Conservation (phyloP, 148 eudicot genomes). For the Arbutus unedo region DNA sequence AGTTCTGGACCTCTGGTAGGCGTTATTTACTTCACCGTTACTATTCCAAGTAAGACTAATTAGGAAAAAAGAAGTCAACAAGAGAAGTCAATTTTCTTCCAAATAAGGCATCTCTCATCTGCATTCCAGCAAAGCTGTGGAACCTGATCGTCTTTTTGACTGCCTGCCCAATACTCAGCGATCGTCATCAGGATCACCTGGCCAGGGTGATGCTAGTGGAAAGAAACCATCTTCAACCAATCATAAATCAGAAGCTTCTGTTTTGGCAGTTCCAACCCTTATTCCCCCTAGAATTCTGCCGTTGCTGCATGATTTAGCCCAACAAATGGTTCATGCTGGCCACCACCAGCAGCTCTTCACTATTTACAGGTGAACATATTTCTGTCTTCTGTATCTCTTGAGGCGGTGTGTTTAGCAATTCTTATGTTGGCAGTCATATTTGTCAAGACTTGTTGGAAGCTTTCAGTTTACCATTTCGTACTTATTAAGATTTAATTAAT, state of each 20-base stretch:
- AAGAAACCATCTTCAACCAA: conserved; percentile 27
- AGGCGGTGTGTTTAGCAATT: background rate
- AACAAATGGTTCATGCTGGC: conserved; percentile 78
- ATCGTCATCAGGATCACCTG: conserved; percentile 54
- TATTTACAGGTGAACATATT: conserved; percentile 53
- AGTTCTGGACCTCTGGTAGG: background rate
- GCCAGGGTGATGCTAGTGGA: conserved; percentile 39
- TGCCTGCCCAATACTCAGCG: conserved; percentile 69
- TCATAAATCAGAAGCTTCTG: conserved; percentile 41
- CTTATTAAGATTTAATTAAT: background rate
- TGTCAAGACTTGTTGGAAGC: background rate
- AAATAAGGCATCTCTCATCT: conserved; percentile 21
- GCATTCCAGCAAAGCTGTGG: conserved; percentile 82
- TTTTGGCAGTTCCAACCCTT: conserved; percentile 46
- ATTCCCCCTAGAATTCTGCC: conserved; percentile 73
- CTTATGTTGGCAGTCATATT: background rate
- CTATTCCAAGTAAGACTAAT: background rate
- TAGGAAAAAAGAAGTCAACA: background rate
- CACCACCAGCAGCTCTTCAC: conserved; percentile 66
- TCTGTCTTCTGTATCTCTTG: background rate
- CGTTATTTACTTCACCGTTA: background rate
- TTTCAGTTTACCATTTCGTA: background rate
- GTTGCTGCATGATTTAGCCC: conserved; percentile 62
- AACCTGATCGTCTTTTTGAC: conserved; percentile 81
- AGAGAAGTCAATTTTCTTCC: background rate